Percentiles rank a stretch among this genome's conserved stretches.
These are phyloP conservation scores for Teunomyces aglyptinius DNA, from an alignment of 805 yeast species.

Conservation along the genomic window DNA sequence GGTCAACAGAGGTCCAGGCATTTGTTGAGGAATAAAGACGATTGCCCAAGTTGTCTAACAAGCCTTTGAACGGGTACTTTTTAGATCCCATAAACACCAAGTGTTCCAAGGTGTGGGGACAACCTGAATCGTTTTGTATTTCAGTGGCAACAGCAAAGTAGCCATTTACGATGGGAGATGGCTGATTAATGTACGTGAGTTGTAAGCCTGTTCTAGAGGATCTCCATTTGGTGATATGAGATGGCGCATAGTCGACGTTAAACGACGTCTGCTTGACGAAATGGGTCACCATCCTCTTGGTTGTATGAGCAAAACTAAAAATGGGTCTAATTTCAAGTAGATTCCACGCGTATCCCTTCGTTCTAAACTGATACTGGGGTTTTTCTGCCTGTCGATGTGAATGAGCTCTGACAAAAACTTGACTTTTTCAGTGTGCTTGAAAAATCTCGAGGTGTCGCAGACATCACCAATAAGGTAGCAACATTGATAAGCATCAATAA, in stretches of 20 bases:
- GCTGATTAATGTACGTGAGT: constrained; percentile 69
- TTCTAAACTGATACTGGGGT: not conserved
- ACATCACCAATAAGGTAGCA: not conserved
- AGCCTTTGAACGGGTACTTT: constrained; percentile 86
- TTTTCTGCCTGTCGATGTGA: not conserved
- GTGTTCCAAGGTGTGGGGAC: constrained; percentile 96
- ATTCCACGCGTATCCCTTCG: not conserved
- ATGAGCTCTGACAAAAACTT: not conserved
- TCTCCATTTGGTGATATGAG: constrained; percentile 68
- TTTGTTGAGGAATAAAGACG: constrained; percentile 82
- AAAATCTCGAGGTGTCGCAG: not conserved
- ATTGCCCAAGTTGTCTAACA: constrained; percentile 83
- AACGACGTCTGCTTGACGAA: constrained; percentile 40
- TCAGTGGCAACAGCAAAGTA: constrained; percentile 95
- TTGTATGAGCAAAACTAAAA: not conserved
- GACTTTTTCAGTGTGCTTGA: not conserved
- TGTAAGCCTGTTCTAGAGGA: constrained; percentile 82
- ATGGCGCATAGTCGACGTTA: constrained; percentile 74
- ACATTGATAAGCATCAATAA: not conserved
- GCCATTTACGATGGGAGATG: constrained; percentile 90
- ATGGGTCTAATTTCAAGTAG: not conserved
- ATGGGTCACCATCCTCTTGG: constrained; percentile 3
- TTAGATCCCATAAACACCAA: constrained; percentile 91
- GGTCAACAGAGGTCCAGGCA: constrained; percentile 97
- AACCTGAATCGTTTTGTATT: constrained; percentile 80